Conservation (phyloP, 169 alveolate genomes). For the Plasmodium knowlesi region DNA sequence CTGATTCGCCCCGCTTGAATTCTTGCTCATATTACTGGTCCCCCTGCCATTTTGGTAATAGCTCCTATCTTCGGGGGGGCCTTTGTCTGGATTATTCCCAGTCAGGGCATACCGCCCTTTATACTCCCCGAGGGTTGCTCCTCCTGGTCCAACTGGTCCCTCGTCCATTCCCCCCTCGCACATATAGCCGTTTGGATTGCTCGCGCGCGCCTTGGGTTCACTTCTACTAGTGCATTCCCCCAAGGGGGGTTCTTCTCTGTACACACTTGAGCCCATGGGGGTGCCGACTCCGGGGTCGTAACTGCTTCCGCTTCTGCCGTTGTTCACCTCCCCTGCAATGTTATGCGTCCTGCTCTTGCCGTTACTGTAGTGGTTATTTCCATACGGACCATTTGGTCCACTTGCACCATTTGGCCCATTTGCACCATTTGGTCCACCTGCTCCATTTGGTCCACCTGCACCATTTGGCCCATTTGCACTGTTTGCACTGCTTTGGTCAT, state of each 20-base stretch:
- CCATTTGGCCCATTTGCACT: not conserved
- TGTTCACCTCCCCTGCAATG: not conserved
- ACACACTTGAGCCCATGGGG: not conserved
- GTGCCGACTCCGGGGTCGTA: not conserved
- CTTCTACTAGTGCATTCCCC: not conserved
- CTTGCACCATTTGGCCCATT: not conserved
- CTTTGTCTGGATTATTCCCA: not conserved
- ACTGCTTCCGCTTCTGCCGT: not conserved
- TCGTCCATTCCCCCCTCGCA: not conserved
- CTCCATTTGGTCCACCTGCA: not conserved
- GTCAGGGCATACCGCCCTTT: not conserved
- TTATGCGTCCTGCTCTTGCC: not conserved
- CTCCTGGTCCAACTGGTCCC: not conserved
- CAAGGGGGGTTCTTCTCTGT: not conserved
- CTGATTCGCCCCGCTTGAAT: not conserved
- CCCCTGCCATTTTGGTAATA: not conserved
- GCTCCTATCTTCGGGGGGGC: not conserved
- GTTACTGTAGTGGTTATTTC: slow-evolving; percentile 3
- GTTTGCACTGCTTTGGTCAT: not conserved
- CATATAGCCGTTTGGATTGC: not conserved
- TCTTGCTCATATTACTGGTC: not conserved
- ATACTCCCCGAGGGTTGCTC: not conserved
- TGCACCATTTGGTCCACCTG: not conserved
- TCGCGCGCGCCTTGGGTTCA: not conserved
- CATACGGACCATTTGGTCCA: not conserved